These are phyloP conservation scores for Pulveroboletus sp. DNA, from an alignment of 768 basidiomycete species.

Conservation along the genomic window DNA sequence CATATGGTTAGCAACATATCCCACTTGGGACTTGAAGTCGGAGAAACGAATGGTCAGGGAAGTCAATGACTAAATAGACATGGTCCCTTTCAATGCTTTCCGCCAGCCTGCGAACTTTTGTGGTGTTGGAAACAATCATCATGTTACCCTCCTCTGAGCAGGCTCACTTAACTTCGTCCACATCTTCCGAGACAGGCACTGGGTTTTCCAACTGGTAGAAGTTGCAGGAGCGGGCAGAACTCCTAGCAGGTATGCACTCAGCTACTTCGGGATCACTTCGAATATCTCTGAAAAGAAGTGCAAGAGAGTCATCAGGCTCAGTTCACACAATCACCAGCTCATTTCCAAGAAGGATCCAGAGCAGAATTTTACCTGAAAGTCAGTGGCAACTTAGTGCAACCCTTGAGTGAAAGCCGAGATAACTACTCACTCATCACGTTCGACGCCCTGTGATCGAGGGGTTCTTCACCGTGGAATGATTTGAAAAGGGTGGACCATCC, in stretches of 20 bases:
- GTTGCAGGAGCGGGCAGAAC: neutral
- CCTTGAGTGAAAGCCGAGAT: too few species aligned
- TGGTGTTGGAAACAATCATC: neutral
- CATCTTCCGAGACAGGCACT: neutral
- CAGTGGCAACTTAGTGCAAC: too few species aligned
- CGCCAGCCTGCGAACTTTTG: neutral
- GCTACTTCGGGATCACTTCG: neutral
- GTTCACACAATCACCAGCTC: neutral
- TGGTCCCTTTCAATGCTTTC: neutral
- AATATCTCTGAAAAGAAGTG: neutral
- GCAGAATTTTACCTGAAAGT: neutral
- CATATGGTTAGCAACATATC: neutral
- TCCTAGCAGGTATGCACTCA: neutral
- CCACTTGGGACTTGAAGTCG: too few species aligned
- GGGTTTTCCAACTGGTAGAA: neutral
- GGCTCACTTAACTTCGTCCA: neutral
- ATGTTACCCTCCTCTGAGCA: neutral
- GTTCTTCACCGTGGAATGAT: too few species aligned
- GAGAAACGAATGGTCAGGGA: neutral
- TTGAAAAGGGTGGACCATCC: too few species aligned
- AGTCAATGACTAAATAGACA: neutral
- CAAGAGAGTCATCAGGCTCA: neutral
- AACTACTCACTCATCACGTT: too few species aligned
- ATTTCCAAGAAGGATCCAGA: neutral
- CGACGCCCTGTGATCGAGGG: too few species aligned